Evolutionary conservation across 2,329 filamentous ascomycete species (phyloP).

Genomic region (Fusarium sp.): DNA sequence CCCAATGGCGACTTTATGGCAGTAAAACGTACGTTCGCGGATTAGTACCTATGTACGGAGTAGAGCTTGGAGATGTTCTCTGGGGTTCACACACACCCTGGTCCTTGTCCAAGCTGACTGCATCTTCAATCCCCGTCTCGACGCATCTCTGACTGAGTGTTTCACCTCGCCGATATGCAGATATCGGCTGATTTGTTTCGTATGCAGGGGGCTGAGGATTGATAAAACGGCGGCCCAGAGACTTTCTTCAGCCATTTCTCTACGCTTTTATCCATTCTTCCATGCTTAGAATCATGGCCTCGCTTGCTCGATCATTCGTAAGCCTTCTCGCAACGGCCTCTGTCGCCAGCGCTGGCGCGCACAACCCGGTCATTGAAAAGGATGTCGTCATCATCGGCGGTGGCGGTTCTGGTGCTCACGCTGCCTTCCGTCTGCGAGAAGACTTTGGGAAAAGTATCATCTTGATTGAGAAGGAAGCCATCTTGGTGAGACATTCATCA

Average conservation of each 20-base stretch:
- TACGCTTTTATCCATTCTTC: neutral
- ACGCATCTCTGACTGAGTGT: neutral
- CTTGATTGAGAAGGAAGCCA: conserved; percentile 50
- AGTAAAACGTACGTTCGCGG: neutral
- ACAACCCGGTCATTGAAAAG: conserved; percentile 18
- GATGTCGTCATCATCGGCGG: conserved; percentile 54
- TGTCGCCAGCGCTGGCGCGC: neutral
- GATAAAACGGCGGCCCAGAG: neutral
- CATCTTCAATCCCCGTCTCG: neutral
- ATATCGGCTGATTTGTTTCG: neutral
- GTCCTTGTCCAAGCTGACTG: neutral
- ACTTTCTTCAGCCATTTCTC: neutral
- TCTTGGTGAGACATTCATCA: conserved; percentile 42
- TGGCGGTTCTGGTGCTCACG: conserved; percentile 52
- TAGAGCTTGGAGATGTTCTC: neutral
- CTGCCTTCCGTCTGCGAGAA: conserved; percentile 51
- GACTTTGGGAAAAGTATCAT: conserved; percentile 49
- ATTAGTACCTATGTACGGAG: neutral
- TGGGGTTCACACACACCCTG: neutral
- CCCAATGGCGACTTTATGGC: neutral
- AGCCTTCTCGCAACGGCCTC: conserved; percentile 11
- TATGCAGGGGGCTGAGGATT: neutral
- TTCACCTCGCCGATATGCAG: neutral
- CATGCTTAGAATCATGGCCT: neutral
- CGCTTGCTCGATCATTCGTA: conserved; percentile 4